Evolutionary conservation across 2,329 filamentous ascomycete genomes (phyloP), one percentile per base, ranked within the genome.

Genomic region (Elsinoe ampelina): DNA sequence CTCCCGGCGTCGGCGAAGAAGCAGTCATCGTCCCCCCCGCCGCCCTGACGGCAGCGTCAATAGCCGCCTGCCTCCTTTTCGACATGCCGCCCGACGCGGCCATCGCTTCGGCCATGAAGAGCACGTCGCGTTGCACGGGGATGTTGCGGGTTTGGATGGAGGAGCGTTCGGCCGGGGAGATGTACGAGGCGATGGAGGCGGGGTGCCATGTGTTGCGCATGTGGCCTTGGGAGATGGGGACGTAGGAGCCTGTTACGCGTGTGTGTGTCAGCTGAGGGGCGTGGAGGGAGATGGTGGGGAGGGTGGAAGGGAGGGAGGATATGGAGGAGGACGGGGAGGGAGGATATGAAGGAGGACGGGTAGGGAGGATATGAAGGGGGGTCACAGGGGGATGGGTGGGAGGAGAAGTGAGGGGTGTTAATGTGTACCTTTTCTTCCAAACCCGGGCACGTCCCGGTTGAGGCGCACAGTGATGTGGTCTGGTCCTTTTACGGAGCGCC

Each of bases 181-280:
- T 70, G 66, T 82, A 82, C 64, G 77, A 72, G 60, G 79, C 80
- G 60, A 75, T 69, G 58, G 72, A 69, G 42, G 66, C 66, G 2
- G 78, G 79, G 61, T 76, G 80, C 75, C 75, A 80, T 55, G 68
- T 66, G 64, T 80, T 80, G 61, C 80, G 73, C 78, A 83, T 81
- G 36, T 72, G 69, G 19, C 79, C 76, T 13, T 70, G 67, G n/a
- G 75, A 67, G 41, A 81, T 70, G 32, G 78, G 75, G 17, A 82
- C 70, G 58, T 80, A 74, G 15, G 75, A 67, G 59, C 79, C 79
- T 82, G 43, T n/a, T n/a, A n/a, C n/a, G 56, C 38, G 51, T 5
- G 5, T 22, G 38, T 13, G 35, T 32, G 15, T 56, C 13, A 56
- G 57, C 39, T 17, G 36, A 5, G 26, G 12, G 13, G n/a, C 22